Percentiles rank a stretch among this genome's conserved stretches.
These are phyloP conservation scores for Colletotrichum tanaceti DNA, from an alignment of 2,329 filamentous ascomycete species.

Conservation along the genomic window DNA sequence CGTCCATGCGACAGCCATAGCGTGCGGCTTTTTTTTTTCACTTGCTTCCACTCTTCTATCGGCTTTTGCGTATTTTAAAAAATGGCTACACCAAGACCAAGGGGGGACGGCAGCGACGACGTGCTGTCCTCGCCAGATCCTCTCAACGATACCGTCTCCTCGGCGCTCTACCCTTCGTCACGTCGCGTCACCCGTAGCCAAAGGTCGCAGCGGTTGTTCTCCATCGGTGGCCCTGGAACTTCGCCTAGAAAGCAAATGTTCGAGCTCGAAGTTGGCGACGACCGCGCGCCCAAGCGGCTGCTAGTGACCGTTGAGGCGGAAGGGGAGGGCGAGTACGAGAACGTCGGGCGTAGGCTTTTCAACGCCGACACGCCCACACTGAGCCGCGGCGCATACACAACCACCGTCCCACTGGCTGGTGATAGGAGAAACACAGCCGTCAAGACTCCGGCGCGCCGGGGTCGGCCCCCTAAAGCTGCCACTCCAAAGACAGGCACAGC, in stretches of 20 bases:
- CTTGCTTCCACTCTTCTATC: too few relatives aligned
- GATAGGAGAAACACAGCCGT: slow-evolving; percentile 52
- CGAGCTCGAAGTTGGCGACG: slow-evolving; percentile 66
- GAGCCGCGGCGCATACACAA: slow-evolving; percentile 58
- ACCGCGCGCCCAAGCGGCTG: slow-evolving; percentile 62
- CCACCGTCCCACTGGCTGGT: slow-evolving; percentile 63
- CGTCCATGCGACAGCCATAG: slow-evolving; percentile 23
- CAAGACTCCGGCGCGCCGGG: slow-evolving; percentile 56
- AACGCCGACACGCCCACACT: slow-evolving; percentile 56
- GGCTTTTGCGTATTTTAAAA: slow-evolving; percentile 42
- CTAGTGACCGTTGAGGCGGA: slow-evolving; percentile 68
- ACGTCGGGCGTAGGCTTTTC: slow-evolving; percentile 55
- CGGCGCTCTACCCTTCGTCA: slow-evolving; percentile 51
- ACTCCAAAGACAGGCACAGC: slow-evolving; percentile 61
- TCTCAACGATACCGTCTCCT: slow-evolving; percentile 55
- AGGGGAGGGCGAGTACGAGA: slow-evolving; percentile 46
- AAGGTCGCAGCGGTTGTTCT: slow-evolving; percentile 52
- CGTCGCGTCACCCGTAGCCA: slow-evolving; percentile 56
- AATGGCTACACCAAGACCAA: slow-evolving; percentile 48
- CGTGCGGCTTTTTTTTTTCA: slow-evolving; percentile 11
- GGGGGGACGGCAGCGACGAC: slow-evolving; percentile 49
- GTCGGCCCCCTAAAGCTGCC: slow-evolving; percentile 62
- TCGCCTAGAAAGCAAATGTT: slow-evolving; percentile 69
- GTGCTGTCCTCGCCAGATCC: slow-evolving; percentile 65
- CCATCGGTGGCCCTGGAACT: slow-evolving; percentile 46